Percentiles rank a stretch among this genome's conserved stretches.
Conservation (phyloP, 345 rosid species). For the Sapria himalayana region DNA sequence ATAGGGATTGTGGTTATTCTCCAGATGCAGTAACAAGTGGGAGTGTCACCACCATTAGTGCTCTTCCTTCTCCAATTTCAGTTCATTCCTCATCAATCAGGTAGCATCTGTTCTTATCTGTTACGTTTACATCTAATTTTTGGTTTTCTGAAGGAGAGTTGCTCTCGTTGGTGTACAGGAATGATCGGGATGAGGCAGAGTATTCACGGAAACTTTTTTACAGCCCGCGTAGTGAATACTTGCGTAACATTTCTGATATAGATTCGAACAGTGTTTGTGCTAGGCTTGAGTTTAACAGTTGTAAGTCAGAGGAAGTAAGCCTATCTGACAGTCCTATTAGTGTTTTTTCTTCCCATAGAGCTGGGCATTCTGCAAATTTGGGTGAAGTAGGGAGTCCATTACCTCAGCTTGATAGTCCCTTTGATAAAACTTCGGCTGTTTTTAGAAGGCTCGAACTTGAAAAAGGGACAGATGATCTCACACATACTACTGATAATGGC, state of each 20-base stretch:
- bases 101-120: conserved; percentile 12
- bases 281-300: conserved; percentile 52
- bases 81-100: conserved; percentile 38
- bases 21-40: conserved; percentile 14
- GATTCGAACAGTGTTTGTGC: conserved; percentile 67
- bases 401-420: conserved; percentile 23
- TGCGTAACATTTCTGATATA: conserved; percentile 43
- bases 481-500: conserved; percentile 27
- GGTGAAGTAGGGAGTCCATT: conserved; percentile 43
- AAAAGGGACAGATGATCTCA: conserved; percentile 25
- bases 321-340: conserved; percentile 82
- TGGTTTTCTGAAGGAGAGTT: not conserved
- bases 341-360: conserved; percentile 56
- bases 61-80: conserved; percentile 22
- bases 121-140: not conserved
- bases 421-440: conserved; percentile 32
- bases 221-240: conserved; percentile 49
- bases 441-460: conserved; percentile 28
- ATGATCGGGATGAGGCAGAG: conserved; percentile 60
- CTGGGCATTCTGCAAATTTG: conserved; percentile 49
- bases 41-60: conserved; percentile 21
- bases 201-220: conserved; percentile 31
- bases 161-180: conserved; percentile 19
- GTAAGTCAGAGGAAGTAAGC: conserved; percentile 55
- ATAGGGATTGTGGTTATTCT: conserved; percentile 27